Percentiles rank a stretch among this genome's conserved stretches.
phyloP scores from a whole-genome alignment of 2,329 filamentous ascomycete species.

The Diplodia intermedia region DNA sequence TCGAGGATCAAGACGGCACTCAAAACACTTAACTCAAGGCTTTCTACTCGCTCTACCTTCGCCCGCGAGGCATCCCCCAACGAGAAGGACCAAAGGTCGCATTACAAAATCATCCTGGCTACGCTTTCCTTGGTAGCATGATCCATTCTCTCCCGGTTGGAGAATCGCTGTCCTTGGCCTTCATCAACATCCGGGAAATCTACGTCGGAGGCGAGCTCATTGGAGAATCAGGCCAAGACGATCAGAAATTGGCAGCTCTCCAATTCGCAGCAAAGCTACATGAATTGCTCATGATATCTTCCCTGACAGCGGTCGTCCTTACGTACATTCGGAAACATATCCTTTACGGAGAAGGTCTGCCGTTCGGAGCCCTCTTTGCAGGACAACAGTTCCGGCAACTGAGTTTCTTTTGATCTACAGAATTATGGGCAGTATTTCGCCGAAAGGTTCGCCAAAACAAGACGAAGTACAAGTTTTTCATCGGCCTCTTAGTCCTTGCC shows the following conservation, averaged over 20 bases:
- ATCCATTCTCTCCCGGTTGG: slow-evolving; percentile 36
- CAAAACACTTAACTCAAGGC: no score
- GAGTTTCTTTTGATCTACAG: slow-evolving; percentile 38
- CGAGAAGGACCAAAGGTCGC: slow-evolving; percentile 2
- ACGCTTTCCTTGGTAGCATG: slow-evolving; percentile 7
- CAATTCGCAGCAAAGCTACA: slow-evolving; percentile 40
- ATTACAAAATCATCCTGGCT: background rate
- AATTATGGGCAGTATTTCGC: slow-evolving; percentile 36
- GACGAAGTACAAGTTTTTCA: background rate
- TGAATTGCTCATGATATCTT: slow-evolving; percentile 39
- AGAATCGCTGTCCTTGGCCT: slow-evolving; percentile 35
- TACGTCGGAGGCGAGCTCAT: slow-evolving; percentile 37
- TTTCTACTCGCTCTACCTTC: no score
- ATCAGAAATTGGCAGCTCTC: slow-evolving; percentile 39
- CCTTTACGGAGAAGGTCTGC: slow-evolving; percentile 37
- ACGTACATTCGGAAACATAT: slow-evolving; percentile 37
- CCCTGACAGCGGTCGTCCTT: slow-evolving; percentile 38
- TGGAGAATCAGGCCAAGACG: slow-evolving; percentile 36
- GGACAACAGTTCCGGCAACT: slow-evolving; percentile 37
- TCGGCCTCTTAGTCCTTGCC: slow-evolving; percentile 34
- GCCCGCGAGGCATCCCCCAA: no score
- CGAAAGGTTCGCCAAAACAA: background rate
- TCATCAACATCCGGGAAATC: slow-evolving; percentile 37
- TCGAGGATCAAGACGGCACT: no score
- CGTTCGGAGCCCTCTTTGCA: slow-evolving; percentile 38